Evolutionary conservation across 2,329 filamentous ascomycete species (phyloP), one percentile per base, ranked within the genome.

Genomic region (Xylaria polymorpha): DNA sequence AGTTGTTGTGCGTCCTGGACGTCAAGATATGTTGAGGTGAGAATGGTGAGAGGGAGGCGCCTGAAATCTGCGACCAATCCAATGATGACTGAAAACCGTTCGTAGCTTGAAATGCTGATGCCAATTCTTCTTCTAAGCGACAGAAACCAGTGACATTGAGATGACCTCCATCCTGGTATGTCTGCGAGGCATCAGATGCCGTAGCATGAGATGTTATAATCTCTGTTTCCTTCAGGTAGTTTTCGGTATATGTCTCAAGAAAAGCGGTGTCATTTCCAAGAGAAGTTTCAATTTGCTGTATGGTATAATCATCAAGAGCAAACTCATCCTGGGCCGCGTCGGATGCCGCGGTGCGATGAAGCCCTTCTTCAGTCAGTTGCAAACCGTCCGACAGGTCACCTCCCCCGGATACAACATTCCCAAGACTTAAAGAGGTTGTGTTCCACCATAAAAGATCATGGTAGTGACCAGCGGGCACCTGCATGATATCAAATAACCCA

Each of bases 21-120:
- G 51, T 55, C 32, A 55, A 37, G n/a, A 20, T 22, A 8, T 55
- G 18, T 55, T 55, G 51, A 55, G 51, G 32, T 22, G 51, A 55
- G 32, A 55, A 37, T 37, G 51, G 51, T 37, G 51, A 55, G n/a
- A 29, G 43, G 5, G 43, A 50, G 22, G 18, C 22, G 6, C 48
- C 22, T 25, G 48, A 50, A 50, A 50, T 29, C 22, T 29, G 12
- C 12, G 22, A 18, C 48, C 48, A 50, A 18, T 29, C 48, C 14
- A 22, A 50, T 12, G 22, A 29, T 8, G 48, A 50, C 48, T 50
- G 48, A 25, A 12, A 10, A 5, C 4, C 12, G 48, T 12, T 18
- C 5, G 10, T 50, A 29, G 22, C 22, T 6, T 29, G 48, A 50
- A 29, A 18, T 2, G 8, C 35, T 9, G 35, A 8, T 9, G 7